Base-by-base conservation (phyloP, 2,329 filamentous ascomycete genomes). In the Eurotiales sp. region DNA sequence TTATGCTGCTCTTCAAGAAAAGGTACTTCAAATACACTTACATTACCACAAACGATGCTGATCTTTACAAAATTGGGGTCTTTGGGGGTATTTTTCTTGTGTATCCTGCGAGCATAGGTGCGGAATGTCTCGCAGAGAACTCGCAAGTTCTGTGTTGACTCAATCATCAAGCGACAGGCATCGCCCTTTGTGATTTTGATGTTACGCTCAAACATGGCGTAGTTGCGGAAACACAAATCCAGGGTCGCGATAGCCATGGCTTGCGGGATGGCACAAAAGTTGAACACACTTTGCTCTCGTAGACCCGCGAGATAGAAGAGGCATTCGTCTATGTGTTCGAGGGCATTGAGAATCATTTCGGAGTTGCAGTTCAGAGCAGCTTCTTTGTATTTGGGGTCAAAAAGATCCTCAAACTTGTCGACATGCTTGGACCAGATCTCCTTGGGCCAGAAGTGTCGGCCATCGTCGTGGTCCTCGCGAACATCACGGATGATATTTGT, bases 401-500 rank as follows among this genome's bases (percentile, higher is more conserved):
- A 95, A 22, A 99, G 78, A 64, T 97, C 90, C 36, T 91, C 88
- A 69, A 92, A 97, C 32, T 87, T 83, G 61, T 88, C 82, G 47
- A 96, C 91, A 66, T 99, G 85, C 78, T 96, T 95, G 66, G 87
- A 90, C 93, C 93, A 99, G 65, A 99, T 90, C 73, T 96, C 90
- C 70, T 87, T 88, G 46, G 93, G 93, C 84, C 90, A 99, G 80
- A 96, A 99, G 52, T 88, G 84, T 56, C 93, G 84, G 61, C 86
- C 85, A 70, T 97, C 93, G 53, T 88, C 81, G 61, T 85, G 85
- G 66, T 99, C 93, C 70, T 99, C 93, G 61, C 85, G 84, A 57
- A 97, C 82, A 68, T 99, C 93, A 66, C 93, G 89, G 66, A 97
- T 96, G 69, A 99, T 96, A 78, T 99, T 99, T 58, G 90, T 95